Evolutionary conservation across 306 rosid genomes (phyloP).

Genomic region (Vigna radiata): DNA sequence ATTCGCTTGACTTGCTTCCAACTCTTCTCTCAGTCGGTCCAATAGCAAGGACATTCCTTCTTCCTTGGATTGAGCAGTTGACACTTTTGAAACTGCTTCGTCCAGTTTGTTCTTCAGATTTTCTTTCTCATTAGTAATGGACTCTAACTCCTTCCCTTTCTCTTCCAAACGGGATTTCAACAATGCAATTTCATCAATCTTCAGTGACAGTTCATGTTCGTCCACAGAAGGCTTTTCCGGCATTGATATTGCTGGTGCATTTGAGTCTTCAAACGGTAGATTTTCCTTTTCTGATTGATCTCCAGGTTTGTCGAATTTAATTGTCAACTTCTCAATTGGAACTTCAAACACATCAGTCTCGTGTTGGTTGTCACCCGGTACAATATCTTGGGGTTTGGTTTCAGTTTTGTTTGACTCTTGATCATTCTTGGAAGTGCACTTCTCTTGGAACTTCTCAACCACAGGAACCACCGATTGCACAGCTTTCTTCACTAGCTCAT

Average conservation of each 20-base stretch:
- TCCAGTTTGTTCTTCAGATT: conserved; percentile 59
- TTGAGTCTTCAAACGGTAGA: conserved; percentile 45
- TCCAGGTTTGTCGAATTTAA: conserved; percentile 47
- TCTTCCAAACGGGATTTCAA: conserved; percentile 62
- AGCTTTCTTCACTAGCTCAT: conserved; percentile 68
- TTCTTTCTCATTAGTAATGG: conserved; percentile 51
- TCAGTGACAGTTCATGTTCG: conserved; percentile 52
- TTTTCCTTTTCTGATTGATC: conserved; percentile 54
- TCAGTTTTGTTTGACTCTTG: conserved; percentile 49
- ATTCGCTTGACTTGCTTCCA: conserved; percentile 57
- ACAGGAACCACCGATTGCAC: conserved; percentile 50
- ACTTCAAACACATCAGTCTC: conserved; percentile 91
- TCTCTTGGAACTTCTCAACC: conserved; percentile 50
- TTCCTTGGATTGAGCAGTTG: conserved; percentile 58
- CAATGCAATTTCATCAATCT: conserved; percentile 57
- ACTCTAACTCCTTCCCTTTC: conserved; percentile 59
- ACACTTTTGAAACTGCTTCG: conserved; percentile 56
- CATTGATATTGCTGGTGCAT: conserved; percentile 43
- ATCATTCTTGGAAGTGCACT: conserved; percentile 43
- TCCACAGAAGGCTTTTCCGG: conserved; percentile 53
- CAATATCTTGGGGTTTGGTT: conserved; percentile 39
- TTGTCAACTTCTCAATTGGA: conserved; percentile 59
- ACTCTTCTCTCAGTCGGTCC: conserved; percentile 60
- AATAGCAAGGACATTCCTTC: conserved; percentile 53
- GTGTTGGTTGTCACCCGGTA: conserved; percentile 49